A percentile compares a stretch with the other conserved stretches of the same genome.
Evolutionary conservation across 352 stramenopile genomes (phyloP).

Genomic region (Globisporangium acanthophoron): DNA sequence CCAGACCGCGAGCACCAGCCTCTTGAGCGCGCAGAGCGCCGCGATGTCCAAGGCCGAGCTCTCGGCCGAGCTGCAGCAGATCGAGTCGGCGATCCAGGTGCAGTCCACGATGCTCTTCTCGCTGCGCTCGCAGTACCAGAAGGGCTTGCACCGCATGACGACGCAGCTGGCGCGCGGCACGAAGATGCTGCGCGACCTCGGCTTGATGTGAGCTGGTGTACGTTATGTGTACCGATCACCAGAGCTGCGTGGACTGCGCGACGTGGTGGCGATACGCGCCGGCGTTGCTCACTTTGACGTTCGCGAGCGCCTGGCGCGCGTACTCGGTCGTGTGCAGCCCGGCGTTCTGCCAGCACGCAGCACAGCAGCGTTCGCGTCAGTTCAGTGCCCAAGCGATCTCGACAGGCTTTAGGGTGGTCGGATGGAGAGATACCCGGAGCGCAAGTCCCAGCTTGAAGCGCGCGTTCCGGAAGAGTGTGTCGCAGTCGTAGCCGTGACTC

Average conservation of each 20-base stretch:
- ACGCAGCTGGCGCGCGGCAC: constrained; percentile 31
- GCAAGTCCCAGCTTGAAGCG: constrained; percentile 74
- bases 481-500: constrained; percentile 66
- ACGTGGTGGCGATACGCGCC: constrained; percentile 65
- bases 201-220: background rate
- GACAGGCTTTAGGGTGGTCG: too few species aligned
- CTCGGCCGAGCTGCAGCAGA: constrained; percentile 27
- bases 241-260: constrained; percentile 49
- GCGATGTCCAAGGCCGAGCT: constrained; percentile 49
- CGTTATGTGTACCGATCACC: constrained; percentile 24
- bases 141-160: constrained; percentile 38
- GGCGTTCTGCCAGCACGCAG: constrained; percentile 31
- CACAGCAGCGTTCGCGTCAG: background rate
- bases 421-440: constrained; percentile 29
- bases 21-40: constrained; percentile 27
- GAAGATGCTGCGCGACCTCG: constrained; percentile 29
- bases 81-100: constrained; percentile 34
- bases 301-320: constrained; percentile 55
- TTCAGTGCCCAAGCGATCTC: background rate
- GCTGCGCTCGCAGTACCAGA: constrained; percentile 43
- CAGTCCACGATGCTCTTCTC: constrained; percentile 43
- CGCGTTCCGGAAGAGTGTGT: constrained; percentile 79
- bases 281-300: constrained; percentile 63
- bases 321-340: constrained; percentile 63
- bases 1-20: constrained; percentile 27